These are phyloP conservation scores for Tetrapisispora arboricola DNA, from an alignment of 805 yeast species.

Conservation along the genomic window DNA sequence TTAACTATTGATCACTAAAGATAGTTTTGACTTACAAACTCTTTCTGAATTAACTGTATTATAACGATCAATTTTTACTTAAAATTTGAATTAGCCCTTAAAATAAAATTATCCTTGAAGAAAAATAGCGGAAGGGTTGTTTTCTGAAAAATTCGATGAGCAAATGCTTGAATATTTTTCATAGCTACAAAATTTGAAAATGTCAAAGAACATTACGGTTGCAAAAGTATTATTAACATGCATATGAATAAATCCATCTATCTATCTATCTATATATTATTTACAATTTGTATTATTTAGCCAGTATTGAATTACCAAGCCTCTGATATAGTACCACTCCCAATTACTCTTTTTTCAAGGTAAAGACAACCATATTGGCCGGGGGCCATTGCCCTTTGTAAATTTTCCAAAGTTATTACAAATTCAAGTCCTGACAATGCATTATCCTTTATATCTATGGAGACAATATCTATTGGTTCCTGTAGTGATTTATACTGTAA, in stretches of 20 bases:
- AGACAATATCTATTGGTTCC: constrained; percentile 35
- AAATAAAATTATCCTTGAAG: too few relatives aligned
- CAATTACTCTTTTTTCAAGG: constrained; percentile 54
- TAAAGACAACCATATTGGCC: constrained; percentile 83
- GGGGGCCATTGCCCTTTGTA: constrained; percentile 70
- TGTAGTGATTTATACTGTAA: constrained; percentile 73
- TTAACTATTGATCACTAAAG: too few relatives aligned
- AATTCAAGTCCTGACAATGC: too few relatives aligned
- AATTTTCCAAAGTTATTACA: constrained; percentile 33
- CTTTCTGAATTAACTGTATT: too few relatives aligned
- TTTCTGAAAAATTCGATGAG: too few relatives aligned
- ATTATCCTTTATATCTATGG: too few relatives aligned
- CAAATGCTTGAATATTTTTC: too few relatives aligned
- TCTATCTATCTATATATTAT: background rate
- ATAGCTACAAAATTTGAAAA: too few relatives aligned
- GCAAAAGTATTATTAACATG: background rate
- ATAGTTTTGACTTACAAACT: too few relatives aligned
- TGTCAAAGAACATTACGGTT: too few relatives aligned
- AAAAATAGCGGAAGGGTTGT: too few relatives aligned
- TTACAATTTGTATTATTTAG: too few relatives aligned
- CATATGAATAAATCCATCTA: background rate
- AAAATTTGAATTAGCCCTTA: background rate
- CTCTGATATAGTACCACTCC: constrained; percentile 36
- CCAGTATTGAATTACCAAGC: background rate
- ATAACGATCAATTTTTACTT: background rate